Evolutionary conservation across 345 rosid species (phyloP).

Genomic region (Eucalyptus cloeziana): DNA sequence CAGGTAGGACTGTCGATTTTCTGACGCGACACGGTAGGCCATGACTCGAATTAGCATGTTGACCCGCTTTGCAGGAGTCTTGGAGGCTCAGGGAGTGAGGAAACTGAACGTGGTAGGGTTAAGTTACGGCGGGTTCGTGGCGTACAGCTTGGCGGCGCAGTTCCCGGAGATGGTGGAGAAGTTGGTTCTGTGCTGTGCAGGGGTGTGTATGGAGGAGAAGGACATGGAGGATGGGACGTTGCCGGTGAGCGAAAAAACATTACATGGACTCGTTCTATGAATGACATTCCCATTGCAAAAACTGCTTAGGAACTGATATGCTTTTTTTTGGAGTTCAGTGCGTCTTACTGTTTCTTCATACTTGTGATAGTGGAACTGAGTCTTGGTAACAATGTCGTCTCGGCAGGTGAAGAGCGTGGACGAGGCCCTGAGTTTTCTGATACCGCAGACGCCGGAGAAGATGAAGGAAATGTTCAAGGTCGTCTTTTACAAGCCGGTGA

Average conservation of each 20-base stretch:
- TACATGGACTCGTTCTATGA: not conserved
- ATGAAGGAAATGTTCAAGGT: not conserved
- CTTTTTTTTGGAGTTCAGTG: not conserved
- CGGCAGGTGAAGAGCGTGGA: not conserved
- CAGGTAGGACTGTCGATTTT: not conserved
- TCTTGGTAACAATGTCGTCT: not conserved
- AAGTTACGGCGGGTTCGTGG: conserved; percentile 14
- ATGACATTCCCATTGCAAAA: not conserved
- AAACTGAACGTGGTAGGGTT: not conserved
- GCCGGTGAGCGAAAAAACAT: not conserved
- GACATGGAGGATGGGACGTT: conserved; percentile 4
- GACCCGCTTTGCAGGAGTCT: not conserved
- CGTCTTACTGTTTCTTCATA: not conserved
- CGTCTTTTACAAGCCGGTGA: not conserved
- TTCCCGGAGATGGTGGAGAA: conserved; percentile 4
- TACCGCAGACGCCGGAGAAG: conserved; percentile 7
- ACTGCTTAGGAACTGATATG: not conserved
- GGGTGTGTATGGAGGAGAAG: conserved; percentile 7
- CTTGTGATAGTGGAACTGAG: not conserved
- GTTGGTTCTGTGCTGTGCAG: conserved; percentile 1
- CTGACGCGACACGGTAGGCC: not conserved
- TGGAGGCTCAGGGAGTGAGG: not conserved
- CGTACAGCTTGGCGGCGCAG: conserved; percentile 6
- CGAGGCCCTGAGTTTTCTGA: conserved; percentile 1
- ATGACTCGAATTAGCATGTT: not conserved